Conservation (phyloP, 2,329 filamentous ascomycete genomes). For the Xylariaceae sp. region DNA sequence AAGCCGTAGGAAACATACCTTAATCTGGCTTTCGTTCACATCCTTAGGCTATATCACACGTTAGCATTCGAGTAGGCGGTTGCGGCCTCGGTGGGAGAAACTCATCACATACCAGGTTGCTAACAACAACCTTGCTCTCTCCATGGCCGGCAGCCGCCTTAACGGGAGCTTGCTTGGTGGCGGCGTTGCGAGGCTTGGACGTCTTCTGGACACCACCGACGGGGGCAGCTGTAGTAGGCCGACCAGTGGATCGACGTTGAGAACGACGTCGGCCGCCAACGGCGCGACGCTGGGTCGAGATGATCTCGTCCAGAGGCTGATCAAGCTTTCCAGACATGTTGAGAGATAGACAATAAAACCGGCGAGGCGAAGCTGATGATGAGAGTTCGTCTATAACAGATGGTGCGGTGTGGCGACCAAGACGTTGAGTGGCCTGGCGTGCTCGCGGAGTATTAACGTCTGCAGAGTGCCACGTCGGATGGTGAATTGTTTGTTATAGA, state of each 20-base stretch:
- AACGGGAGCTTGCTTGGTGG: constrained; percentile 59
- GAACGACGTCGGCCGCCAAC: constrained; percentile 51
- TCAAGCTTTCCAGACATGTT: constrained; percentile 94
- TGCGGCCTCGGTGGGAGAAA: neutral
- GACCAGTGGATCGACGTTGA: constrained; percentile 49
- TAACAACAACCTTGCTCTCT: constrained; percentile 97
- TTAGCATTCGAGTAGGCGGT: constrained; percentile 20
- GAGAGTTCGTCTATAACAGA: constrained; percentile 23
- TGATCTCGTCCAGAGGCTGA: constrained; percentile 95
- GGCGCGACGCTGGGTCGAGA: constrained; percentile 67
- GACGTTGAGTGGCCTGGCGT: neutral
- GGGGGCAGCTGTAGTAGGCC: constrained; percentile 60
- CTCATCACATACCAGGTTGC: constrained; percentile 75
- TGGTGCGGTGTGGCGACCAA: constrained; percentile 6
- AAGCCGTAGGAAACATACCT: constrained; percentile 98
- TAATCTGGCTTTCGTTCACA: constrained; percentile 95
- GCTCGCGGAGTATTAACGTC: constrained; percentile 2
- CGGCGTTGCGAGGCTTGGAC: constrained; percentile 57
- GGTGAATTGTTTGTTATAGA: constrained; percentile 2
- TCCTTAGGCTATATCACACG: constrained; percentile 70
- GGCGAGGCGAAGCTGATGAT: constrained; percentile 35
- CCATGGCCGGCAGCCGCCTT: constrained; percentile 58
- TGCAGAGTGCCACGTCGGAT: neutral
- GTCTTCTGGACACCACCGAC: constrained; percentile 84
- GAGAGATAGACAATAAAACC: constrained; percentile 37